Evolutionary conservation across 176 grass and related monocot species (phyloP).

Genomic region (Oryza glaberrima): DNA sequence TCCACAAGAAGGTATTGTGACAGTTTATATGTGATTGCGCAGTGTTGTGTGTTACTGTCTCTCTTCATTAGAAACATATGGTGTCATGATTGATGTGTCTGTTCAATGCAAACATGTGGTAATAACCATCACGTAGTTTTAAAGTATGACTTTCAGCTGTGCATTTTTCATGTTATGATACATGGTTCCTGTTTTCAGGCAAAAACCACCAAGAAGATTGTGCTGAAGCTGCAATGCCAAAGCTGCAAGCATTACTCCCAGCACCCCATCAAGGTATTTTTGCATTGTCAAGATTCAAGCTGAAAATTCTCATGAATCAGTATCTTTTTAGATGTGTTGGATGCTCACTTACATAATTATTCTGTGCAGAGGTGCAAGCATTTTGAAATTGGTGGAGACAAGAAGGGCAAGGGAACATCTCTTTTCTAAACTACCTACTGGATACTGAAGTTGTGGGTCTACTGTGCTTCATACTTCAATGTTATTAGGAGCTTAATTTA

Average conservation of each 20-base stretch:
- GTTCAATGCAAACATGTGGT: too few species aligned
- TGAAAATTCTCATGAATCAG: not conserved
- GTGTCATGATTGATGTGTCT: not conserved
- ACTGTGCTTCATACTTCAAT: slow-evolving; percentile 2
- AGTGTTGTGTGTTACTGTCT: not conserved
- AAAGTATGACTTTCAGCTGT: not conserved
- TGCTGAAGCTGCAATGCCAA: slow-evolving; percentile 92
- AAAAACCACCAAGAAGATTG: slow-evolving; percentile 96
- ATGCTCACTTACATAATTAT: not conserved
- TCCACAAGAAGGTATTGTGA: slow-evolving; percentile 85
- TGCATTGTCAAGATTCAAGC: not conserved
- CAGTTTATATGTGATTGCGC: not conserved
- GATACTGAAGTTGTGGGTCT: slow-evolving; percentile 15
- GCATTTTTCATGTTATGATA: not conserved
- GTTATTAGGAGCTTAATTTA: slow-evolving; percentile 44
- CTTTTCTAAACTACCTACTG: slow-evolving; percentile 69
- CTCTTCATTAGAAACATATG: not conserved
- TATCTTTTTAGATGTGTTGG: not conserved
- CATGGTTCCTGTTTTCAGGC: slow-evolving; percentile 51
- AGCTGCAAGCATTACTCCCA: slow-evolving; percentile 94
- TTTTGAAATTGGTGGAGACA: slow-evolving; percentile 96
- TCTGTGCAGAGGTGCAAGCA: slow-evolving; percentile 84
- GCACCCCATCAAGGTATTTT: slow-evolving; percentile 65
- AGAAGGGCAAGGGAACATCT: slow-evolving; percentile 98
- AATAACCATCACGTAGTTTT: not conserved